These are phyloP conservation scores for Cutaneotrichosporon cutaneum DNA, from an alignment of 1,284 basidiomycete species.

Conservation along the genomic window DNA sequence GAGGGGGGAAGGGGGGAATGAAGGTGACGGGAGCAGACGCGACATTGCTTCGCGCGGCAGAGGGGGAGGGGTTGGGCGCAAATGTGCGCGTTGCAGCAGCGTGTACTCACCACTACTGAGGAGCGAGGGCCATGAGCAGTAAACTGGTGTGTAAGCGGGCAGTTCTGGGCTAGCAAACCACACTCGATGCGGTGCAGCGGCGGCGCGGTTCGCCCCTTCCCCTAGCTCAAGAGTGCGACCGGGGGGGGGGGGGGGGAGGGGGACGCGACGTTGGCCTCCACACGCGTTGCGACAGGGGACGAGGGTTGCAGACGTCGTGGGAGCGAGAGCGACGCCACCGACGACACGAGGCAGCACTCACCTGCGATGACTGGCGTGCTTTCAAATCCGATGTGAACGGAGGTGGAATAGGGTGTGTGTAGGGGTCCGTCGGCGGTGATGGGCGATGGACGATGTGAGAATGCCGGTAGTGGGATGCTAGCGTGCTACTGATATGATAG, in stretches of 20 bases:
- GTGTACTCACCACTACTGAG: background rate
- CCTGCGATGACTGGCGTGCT: background rate
- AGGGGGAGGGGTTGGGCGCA: background rate
- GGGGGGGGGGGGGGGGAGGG: no score
- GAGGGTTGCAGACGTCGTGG: background rate
- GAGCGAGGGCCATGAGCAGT: background rate
- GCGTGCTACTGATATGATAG: background rate
- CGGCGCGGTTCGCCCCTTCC: background rate
- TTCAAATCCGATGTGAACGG: background rate
- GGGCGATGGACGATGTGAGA: background rate
- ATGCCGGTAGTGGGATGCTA: background rate
- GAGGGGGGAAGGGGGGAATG: no score
- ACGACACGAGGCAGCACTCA: background rate
- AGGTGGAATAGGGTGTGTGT: background rate
- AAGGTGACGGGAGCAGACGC: background rate
- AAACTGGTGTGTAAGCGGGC: background rate
- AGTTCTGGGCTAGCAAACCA: background rate
- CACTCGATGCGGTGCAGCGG: background rate
- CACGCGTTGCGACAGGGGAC: background rate
- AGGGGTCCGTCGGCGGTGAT: background rate
- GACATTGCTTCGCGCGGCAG: background rate
- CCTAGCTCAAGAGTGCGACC: background rate
- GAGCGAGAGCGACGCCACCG: background rate
- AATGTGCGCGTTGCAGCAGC: background rate
- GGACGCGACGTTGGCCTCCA: no score